phyloP scores from a whole-genome alignment of 2,329 filamentous ascomycete genomes.

The Trichoderma gracile region DNA sequence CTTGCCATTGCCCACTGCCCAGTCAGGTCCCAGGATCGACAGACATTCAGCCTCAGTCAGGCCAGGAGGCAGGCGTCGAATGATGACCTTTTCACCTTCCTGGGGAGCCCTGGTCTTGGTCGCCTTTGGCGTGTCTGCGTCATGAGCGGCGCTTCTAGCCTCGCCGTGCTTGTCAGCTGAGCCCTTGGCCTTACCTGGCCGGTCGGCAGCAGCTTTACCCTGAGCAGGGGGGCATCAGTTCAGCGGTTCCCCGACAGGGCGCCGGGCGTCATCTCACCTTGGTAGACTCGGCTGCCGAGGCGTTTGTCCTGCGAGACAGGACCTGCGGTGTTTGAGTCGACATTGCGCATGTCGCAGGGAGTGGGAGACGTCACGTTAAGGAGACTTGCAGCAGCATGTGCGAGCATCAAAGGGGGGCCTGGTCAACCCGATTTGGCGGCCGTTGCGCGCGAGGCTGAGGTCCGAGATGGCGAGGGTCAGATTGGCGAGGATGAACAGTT shows the following conservation, averaged over 20 bases:
- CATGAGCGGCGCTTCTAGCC: slow-evolving; percentile 33
- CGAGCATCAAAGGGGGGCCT: slow-evolving; percentile 1
- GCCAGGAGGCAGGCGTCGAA: slow-evolving; percentile 82
- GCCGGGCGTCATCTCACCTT: slow-evolving; percentile 33
- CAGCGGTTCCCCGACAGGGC: slow-evolving; percentile 8
- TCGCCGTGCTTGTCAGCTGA: slow-evolving; percentile 36
- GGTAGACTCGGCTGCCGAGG: slow-evolving; percentile 32
- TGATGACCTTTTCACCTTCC: slow-evolving; percentile 75
- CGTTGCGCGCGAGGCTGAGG: background rate
- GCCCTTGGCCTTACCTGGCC: slow-evolving; percentile 33
- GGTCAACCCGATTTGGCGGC: background rate
- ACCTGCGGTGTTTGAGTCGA: slow-evolving; percentile 40
- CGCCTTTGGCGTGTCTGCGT: slow-evolving; percentile 35
- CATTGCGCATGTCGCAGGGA: slow-evolving; percentile 40
- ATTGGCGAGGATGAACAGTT: background rate
- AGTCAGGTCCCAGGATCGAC: slow-evolving; percentile 71
- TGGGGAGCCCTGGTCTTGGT: slow-evolving; percentile 38
- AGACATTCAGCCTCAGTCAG: slow-evolving; percentile 79
- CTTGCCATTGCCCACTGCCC: slow-evolving; percentile 77
- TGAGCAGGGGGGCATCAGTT: slow-evolving; percentile 16
- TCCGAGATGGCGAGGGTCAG: background rate
- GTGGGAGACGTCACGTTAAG: slow-evolving; percentile 9
- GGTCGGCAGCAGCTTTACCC: slow-evolving; percentile 29
- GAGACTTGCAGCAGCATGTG: background rate
- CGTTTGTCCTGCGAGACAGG: slow-evolving; percentile 41